These are phyloP conservation scores for Chaetomium fimeti DNA, from an alignment of 495 filamentous ascomycete species.

Conservation along the genomic window DNA sequence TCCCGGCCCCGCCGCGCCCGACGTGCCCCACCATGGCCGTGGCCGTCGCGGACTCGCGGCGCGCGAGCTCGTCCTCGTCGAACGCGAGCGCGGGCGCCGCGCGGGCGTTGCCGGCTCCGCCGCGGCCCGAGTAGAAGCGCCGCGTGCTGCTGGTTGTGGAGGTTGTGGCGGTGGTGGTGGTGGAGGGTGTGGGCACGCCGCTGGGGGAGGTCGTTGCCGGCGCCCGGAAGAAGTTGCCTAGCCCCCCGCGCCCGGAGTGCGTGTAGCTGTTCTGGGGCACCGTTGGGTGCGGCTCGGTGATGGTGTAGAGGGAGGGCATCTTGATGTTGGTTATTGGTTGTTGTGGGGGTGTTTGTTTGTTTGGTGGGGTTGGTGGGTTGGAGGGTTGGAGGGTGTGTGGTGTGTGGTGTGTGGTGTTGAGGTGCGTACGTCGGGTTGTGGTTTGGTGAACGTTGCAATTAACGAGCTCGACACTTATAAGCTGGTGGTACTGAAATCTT, in stretches of 20 bases:
- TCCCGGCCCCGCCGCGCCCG: conserved; percentile 86
- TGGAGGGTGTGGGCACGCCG: conserved; percentile 37
- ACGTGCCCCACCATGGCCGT: conserved; percentile 64
- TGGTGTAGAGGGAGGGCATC: conserved; percentile 55
- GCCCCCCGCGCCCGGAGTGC: conserved; percentile 82
- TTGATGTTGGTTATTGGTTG: background rate
- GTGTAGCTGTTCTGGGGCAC: conserved; percentile 61
- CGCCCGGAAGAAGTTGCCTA: conserved; percentile 79
- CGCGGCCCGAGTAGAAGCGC: conserved; percentile 76
- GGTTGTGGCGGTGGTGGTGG: conserved; percentile 24
- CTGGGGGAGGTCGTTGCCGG: conserved; percentile 55
- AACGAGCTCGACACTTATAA: background rate
- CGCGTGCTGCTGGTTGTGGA: conserved; percentile 44
- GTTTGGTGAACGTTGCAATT: background rate
- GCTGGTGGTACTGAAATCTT: background rate
- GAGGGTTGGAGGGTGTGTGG: conserved; percentile 12
- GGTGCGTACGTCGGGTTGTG: background rate
- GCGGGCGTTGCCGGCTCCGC: conserved; percentile 88
- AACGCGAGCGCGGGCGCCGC: conserved; percentile 74
- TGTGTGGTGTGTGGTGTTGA: conserved; percentile 2
- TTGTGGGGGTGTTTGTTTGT: conserved; percentile 15
- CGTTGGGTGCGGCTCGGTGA: conserved; percentile 80
- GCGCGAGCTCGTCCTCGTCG: conserved; percentile 89
- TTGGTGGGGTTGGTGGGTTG: conserved; percentile 15
- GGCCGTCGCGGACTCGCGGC: conserved; percentile 55